Evolutionary conservation across 176 grass and related monocot genomes (phyloP), one percentile per base, ranked within the genome.

Genomic region (Phoenix roebelenii): DNA sequence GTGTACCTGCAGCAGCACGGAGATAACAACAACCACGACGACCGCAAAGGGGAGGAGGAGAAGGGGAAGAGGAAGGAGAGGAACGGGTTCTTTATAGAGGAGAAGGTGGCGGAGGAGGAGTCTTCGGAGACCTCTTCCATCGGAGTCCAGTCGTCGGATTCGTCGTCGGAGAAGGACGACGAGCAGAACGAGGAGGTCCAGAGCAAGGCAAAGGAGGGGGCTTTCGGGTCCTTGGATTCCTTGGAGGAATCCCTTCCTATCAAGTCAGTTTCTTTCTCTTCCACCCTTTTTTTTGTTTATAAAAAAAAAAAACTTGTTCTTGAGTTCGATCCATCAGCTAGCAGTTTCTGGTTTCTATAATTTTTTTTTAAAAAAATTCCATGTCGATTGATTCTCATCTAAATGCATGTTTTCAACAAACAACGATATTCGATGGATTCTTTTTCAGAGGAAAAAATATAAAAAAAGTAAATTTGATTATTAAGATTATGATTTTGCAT

Each of bases 81-180:
- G 49, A 57, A 3, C 16, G 67, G 68, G 16, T 79, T 79, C 24
- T 55, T 39, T 12, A 66, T 66, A 35, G 83, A 86, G 60, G 80
- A 61, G 52, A 82, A 80, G 32, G 48, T 59, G 52, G 59, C 63
- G 29, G 80, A 35, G 18, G 56, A 71, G 26, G 56, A 69, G 10
- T 7, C 24, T 23, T 17, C 24, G 16, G 59, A 26, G 59, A 61
- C 24, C 17, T 61, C 61, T 49, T 5, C 3, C 19, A 49, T 61
- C 59, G 26, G 59, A 15, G 24, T 18, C 4, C 24, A 5, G 44
- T 48, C 20, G 44, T 15, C 18, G 2, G 35, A 30, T 29, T 32
- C 58, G 23, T 28, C 14, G 22, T 22, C 6, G 18, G 57, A 5
- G 24, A 5, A 60, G 23, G 58, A 16, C 7, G 57, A 60, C 3